phyloP scores from a whole-genome alignment of 2,329 filamentous ascomycete species.

The Colletotrichum nymphaeae region DNA sequence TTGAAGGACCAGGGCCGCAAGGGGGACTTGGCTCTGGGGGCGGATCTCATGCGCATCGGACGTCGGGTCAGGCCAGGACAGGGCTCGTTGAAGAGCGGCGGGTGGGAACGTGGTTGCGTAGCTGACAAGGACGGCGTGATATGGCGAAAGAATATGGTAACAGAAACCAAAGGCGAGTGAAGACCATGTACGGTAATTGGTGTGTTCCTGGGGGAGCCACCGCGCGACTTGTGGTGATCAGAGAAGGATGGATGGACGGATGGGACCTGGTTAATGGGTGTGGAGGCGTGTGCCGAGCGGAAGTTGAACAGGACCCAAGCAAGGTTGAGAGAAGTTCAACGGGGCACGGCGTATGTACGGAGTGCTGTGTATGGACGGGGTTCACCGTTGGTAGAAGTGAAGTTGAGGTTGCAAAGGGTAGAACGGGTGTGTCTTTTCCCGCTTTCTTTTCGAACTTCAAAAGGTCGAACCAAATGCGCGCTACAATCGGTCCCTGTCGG shows the following conservation, averaged over 20 bases:
- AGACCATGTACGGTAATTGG: slow-evolving; percentile 16
- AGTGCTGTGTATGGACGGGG: too few relatives aligned
- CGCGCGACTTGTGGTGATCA: slow-evolving; percentile 2
- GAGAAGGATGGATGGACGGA: slow-evolving; percentile 10
- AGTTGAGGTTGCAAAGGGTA: too few relatives aligned
- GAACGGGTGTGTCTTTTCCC: background rate
- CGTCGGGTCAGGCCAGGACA: slow-evolving; percentile 32
- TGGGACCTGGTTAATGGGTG: slow-evolving; percentile 11
- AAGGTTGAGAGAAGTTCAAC: background rate
- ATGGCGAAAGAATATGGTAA: slow-evolving; percentile 33
- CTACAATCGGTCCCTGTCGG: slow-evolving; percentile 18
- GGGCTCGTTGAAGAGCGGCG: slow-evolving; percentile 23
- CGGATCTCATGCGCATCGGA: slow-evolving; percentile 34
- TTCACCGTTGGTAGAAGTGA: too few relatives aligned
- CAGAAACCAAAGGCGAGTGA: slow-evolving; percentile 14
- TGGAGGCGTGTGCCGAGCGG: slow-evolving; percentile 21
- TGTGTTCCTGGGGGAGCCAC: background rate
- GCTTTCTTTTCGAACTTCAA: background rate
- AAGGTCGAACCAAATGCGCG: slow-evolving; percentile 8
- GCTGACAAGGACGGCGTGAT: slow-evolving; percentile 29
- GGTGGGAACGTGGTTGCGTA: slow-evolving; percentile 25
- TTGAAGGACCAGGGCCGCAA: slow-evolving; percentile 22
- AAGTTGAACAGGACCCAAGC: background rate
- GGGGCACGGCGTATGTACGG: too few relatives aligned
- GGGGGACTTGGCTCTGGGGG: slow-evolving; percentile 33